Conservation (phyloP, 140 eudicot genomes). For the Flaveria floridana region DNA sequence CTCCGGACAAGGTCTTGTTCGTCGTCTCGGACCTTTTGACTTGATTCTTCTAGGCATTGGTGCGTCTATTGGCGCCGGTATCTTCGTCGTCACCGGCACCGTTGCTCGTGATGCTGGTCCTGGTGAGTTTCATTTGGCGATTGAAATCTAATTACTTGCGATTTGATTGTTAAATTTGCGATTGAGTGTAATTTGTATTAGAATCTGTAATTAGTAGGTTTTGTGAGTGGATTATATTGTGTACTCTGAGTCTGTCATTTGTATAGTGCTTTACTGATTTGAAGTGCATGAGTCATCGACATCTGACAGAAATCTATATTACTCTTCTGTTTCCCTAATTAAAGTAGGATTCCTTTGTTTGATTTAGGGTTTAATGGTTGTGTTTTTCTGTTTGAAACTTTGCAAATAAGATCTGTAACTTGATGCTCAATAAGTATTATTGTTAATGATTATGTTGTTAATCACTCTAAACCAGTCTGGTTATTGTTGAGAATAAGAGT, state of each 20-base stretch:
- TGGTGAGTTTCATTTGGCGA: constrained; percentile 37
- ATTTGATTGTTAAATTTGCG: not conserved
- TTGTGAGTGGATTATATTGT: too few species aligned
- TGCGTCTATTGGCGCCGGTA: constrained; percentile 99
- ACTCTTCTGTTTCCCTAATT: not conserved
- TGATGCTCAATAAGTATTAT: not conserved
- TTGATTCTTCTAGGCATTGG: constrained; percentile 83
- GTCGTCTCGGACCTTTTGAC: constrained; percentile 84
- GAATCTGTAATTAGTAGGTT: not conserved
- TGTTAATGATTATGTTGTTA: not conserved
- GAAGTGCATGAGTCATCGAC: too few species aligned
- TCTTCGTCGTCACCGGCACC: constrained; percentile 96
- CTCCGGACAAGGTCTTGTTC: constrained; percentile 60
- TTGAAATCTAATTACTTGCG: not conserved
- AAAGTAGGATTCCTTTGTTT: not conserved
- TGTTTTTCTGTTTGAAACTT: not conserved
- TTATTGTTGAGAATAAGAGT: not conserved
- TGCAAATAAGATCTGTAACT: not conserved
- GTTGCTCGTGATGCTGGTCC: constrained; percentile 97
- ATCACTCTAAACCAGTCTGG: not conserved
- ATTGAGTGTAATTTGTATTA: not conserved
- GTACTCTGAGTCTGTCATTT: too few species aligned
- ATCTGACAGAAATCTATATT: too few species aligned
- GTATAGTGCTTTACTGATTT: too few species aligned
- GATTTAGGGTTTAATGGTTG: not conserved